phyloP scores from a whole-genome alignment of 768 basidiomycete genomes.

The Coprinopsis marcescibilis region DNA sequence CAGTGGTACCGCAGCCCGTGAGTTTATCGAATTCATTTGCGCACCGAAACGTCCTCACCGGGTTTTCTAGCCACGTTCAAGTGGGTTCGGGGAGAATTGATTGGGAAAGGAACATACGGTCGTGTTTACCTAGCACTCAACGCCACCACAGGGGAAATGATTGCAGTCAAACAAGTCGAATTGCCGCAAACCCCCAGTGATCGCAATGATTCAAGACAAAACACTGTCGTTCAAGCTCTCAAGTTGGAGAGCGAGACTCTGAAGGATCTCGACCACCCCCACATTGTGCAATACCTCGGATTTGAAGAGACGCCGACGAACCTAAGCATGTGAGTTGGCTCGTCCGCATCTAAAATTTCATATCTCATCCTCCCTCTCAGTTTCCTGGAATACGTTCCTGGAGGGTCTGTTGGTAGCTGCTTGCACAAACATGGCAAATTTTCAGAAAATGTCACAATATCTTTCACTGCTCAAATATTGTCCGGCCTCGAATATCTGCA shows the following conservation, averaged over 20 bases:
- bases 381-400: slow-evolving; percentile 98
- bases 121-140: slow-evolving; percentile 95
- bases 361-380: slow-evolving; percentile 32
- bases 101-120: slow-evolving; percentile 96
- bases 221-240: slow-evolving; percentile 82
- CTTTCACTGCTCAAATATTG: slow-evolving; percentile 88
- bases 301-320: slow-evolving; percentile 85
- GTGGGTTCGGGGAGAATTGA: slow-evolving; percentile 97
- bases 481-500: slow-evolving; percentile 87
- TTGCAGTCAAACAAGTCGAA: slow-evolving; percentile 99
- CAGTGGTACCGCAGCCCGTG: slow-evolving; percentile 47
- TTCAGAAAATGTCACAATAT: slow-evolving; percentile 86
- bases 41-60: background rate
- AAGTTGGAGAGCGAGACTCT: slow-evolving; percentile 94
- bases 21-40: slow-evolving; percentile 24
- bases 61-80: slow-evolving; percentile 73
- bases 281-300: slow-evolving; percentile 96
- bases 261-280: slow-evolving; percentile 93
- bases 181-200: slow-evolving; percentile 89
- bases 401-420: slow-evolving; percentile 90
- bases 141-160: slow-evolving; percentile 96
- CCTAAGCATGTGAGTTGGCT: slow-evolving; percentile 75
- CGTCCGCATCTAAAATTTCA: background rate
- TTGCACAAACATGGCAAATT: slow-evolving; percentile 90
- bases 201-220: slow-evolving; percentile 81